phyloP scores from a whole-genome alignment of 2,329 filamentous ascomycete species.

The Ceratocystis cacaofunesta region DNA sequence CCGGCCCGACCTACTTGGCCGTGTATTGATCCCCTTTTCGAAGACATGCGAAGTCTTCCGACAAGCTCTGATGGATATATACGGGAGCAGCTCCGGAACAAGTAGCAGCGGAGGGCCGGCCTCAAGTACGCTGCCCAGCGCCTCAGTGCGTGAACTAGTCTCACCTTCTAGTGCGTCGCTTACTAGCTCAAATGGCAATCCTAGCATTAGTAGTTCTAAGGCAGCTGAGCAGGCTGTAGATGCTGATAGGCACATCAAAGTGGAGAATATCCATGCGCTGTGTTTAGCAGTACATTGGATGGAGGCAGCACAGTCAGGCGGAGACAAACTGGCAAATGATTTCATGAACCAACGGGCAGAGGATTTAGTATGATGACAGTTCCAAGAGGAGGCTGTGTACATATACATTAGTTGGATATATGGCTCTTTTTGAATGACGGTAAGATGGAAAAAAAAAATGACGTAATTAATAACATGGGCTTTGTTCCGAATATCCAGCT shows the following conservation, averaged over 20 bases:
- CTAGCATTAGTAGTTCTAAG: neutral
- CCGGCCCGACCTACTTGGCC: slow-evolving; percentile 68
- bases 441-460: too few species aligned
- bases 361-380: neutral
- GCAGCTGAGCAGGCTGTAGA: neutral
- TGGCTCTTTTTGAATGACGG: neutral
- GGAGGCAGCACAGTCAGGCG: slow-evolving; percentile 74
- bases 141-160: neutral
- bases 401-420: neutral
- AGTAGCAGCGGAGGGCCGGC: slow-evolving; percentile 9
- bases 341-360: slow-evolving; percentile 55
- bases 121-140: neutral
- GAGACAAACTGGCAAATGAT: slow-evolving; percentile 68
- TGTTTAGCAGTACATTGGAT: slow-evolving; percentile 96
- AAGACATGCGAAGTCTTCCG: slow-evolving; percentile 83
- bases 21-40: slow-evolving; percentile 69
- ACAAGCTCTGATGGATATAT: slow-evolving; percentile 64
- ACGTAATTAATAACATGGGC: too few species aligned
- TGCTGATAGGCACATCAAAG: slow-evolving; percentile 14
- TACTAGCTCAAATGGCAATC: too few species aligned
- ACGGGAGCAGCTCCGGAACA: slow-evolving; percentile 27
- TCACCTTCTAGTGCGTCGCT: neutral
- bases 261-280: slow-evolving; percentile 64
- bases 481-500: too few species aligned
- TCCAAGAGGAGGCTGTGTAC: neutral